A percentile compares a stretch with the other conserved stretches of the same genome.
These are phyloP conservation scores for Geranomyces michiganensis DNA, from an alignment of 192 early-diverging fungal species.

Conservation along the genomic window DNA sequence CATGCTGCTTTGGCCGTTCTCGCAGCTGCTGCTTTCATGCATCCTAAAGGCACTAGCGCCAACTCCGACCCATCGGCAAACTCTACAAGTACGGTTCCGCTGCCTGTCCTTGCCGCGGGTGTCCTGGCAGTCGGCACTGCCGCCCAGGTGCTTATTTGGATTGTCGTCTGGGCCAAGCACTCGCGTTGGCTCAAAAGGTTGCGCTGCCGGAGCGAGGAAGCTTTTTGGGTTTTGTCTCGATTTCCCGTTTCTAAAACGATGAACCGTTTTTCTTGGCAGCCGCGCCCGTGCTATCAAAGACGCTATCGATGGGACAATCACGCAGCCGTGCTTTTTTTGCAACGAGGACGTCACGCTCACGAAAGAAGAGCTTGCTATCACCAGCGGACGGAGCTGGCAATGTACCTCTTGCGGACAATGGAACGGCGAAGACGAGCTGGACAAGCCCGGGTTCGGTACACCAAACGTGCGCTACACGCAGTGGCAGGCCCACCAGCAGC, in stretches of 20 bases:
- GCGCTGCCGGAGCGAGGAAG: not conserved
- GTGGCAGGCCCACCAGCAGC: not conserved
- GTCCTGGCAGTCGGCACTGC: too few species aligned
- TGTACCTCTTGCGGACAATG: constrained; percentile 9
- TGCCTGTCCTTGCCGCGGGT: too few species aligned
- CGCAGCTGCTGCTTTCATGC: not conserved
- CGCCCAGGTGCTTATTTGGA: too few species aligned
- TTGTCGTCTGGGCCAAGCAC: not conserved
- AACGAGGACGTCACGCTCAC: constrained; percentile 7
- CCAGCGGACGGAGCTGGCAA: constrained; percentile 14
- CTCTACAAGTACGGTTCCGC: too few species aligned
- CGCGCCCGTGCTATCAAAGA: not conserved
- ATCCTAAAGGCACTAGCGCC: too few species aligned
- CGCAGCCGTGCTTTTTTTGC: constrained; percentile 21
- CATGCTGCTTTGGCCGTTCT: not conserved
- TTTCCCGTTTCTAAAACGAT: not conserved
- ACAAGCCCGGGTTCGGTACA: not conserved
- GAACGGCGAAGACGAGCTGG: constrained; percentile 18
- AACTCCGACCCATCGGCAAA: too few species aligned
- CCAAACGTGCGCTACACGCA: not conserved
- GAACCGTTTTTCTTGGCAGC: not conserved
- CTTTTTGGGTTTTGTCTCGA: not conserved
- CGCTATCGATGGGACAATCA: not conserved
- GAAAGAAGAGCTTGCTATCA: constrained; percentile 14
- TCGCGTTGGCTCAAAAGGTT: not conserved